Conservation (phyloP, 805 yeast species). For the Zygotorulaspora chibaensis region DNA sequence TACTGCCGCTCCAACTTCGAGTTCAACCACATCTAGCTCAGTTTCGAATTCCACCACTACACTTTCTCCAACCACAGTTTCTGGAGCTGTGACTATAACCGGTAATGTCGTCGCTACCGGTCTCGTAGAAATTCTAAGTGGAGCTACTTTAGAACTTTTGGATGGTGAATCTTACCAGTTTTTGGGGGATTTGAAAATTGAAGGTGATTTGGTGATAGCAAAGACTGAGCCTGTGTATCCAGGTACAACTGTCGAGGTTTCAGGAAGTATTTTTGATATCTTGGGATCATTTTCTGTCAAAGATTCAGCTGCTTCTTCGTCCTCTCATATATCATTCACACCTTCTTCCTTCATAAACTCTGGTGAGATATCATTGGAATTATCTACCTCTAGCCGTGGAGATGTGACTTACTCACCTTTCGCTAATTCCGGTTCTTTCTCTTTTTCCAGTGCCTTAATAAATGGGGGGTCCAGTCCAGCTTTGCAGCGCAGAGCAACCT, state of each 20-base stretch:
- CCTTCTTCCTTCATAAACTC: constrained; percentile 1
- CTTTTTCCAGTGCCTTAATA: constrained; percentile 2
- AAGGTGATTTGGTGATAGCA: background rate
- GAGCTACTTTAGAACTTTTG: background rate
- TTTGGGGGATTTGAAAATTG: background rate
- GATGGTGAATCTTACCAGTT: background rate
- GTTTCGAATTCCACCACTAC: background rate
- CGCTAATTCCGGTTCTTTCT: constrained; percentile 3
- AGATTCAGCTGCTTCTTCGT: constrained; percentile 5
- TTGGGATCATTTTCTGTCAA: background rate
- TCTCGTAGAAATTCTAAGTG: constrained; percentile 1
- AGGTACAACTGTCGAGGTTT: constrained; percentile 1
- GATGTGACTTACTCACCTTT: constrained; percentile 1
- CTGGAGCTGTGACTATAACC: background rate
- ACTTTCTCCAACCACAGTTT: constrained; percentile 2
- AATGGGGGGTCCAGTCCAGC: constrained; percentile 2
- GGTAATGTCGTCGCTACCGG: constrained; percentile 6
- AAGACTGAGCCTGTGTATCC: constrained; percentile 1
- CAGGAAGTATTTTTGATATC: background rate
- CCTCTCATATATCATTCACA: constrained; percentile 1
- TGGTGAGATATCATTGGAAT: constrained; percentile 1
- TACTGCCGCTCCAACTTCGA: constrained; percentile 3
- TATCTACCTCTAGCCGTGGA: constrained; percentile 2
- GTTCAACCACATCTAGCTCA: background rate
- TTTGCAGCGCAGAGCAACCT: constrained; percentile 2